phyloP scores from a whole-genome alignment of 2,329 filamentous ascomycete genomes.

The Botryotinia calthae region DNA sequence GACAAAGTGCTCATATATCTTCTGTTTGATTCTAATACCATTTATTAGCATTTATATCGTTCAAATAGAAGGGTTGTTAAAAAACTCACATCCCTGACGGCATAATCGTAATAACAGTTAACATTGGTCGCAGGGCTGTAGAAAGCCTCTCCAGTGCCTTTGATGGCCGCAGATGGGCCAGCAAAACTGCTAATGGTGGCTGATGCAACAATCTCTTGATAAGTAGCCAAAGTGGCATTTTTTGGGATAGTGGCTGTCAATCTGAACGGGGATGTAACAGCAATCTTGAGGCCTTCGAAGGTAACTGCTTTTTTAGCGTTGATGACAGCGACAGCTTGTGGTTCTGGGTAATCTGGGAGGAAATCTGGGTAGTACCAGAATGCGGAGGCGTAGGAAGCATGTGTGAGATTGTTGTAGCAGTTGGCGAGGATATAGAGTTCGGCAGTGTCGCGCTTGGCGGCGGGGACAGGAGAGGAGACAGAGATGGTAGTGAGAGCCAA shows the following conservation, averaged over 20 bases:
- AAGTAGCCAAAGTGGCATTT: not conserved
- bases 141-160: constrained; percentile 6
- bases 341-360: constrained; percentile 10
- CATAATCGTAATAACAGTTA: constrained; percentile 12
- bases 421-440: constrained; percentile 18
- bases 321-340: constrained; percentile 9
- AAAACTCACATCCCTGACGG: constrained; percentile 14
- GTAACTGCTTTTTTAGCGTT: not conserved
- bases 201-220: constrained; percentile 7
- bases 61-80: not conserved
- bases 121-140: constrained; percentile 6
- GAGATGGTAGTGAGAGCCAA: not conserved
- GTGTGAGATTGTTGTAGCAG: constrained; percentile 16
- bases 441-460: constrained; percentile 10
- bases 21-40: not conserved
- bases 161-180: not conserved
- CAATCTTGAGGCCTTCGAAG: not conserved
- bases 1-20: not conserved
- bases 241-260: not conserved
- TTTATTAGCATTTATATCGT: not conserved
- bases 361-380: constrained; percentile 20
- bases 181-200: constrained; percentile 12
- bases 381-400: constrained; percentile 6
- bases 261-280: not conserved
- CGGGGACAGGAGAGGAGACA: constrained; percentile 6